Evolutionary conservation across 768 basidiomycete genomes (phyloP), one percentile per base, ranked within the genome.

Genomic region (Boletus rubescentipes): DNA sequence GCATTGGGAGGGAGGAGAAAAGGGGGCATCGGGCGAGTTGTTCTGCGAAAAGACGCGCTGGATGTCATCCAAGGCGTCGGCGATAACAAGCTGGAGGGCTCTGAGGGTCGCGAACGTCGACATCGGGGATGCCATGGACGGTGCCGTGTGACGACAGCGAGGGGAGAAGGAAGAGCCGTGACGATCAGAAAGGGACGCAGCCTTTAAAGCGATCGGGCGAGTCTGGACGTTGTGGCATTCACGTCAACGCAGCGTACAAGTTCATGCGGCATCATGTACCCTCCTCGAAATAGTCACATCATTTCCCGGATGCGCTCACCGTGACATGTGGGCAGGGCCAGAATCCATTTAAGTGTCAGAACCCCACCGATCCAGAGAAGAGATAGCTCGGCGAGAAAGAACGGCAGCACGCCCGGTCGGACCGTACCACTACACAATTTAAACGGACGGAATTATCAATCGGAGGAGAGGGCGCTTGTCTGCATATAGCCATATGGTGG

Each of bases 21-120:
- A 43, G 10, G 58, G 49, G 18, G 68, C 11, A 3, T 59, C 57
- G 2, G 43, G 51, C 4, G 44, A 9, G 11, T 5, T 31, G 1
- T 36, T 49, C 15, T 66, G 65, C 29, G 72, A 66, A 64, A 85
- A 88, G 46, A 86, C 72, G 46, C 72, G 73, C 67, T 88, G 82
- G 15, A 90, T 85, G 60, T 87, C 84, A 69, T 83, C 78, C 57
- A 89, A 71, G 23, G 87, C 86, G 59, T 85, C 76, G 61, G 82
- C 84, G 60, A 90, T 79, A 63, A 89, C 79, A 57, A 78, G 69
- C 57, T 87, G 82, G 39, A 89, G 79, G 32, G 82, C 79, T 42
- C 81, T 80, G 49, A 90, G 78, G 50, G 78, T 75, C 30, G 83
- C 75, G 60, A 90, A 83, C 48, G 87, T 85, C 82, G 73, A 63